Conservation (phyloP, 2,329 filamentous ascomycete species). For the Colletotrichum paranaense region DNA sequence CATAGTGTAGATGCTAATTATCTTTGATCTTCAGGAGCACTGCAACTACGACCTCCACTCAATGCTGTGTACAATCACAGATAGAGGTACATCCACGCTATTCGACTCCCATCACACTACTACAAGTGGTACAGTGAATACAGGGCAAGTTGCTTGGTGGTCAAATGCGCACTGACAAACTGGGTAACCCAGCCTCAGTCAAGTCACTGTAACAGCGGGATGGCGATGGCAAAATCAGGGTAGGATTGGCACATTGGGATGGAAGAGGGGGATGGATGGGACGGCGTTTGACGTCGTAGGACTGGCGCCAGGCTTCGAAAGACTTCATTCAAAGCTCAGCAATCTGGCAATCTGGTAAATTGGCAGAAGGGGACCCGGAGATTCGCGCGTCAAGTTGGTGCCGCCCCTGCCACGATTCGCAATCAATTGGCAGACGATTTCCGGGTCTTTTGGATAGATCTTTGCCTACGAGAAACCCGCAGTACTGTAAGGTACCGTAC, state of each 20-base stretch:
- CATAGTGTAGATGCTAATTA: conserved; percentile 16
- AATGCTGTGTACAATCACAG: not conserved
- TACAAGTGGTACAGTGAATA: not conserved
- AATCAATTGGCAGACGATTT: not conserved
- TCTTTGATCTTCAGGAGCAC: conserved; percentile 20
- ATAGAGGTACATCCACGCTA: not conserved
- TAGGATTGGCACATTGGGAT: conserved; percentile 10
- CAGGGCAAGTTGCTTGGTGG: not conserved
- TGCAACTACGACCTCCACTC: conserved; percentile 3
- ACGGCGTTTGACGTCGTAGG: not conserved
- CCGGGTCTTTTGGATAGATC: not conserved
- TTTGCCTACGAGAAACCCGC: not conserved
- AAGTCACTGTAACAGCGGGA: conserved; percentile 11
- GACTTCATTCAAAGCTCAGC: not conserved
- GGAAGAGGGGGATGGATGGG: not conserved
- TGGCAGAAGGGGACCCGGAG: conserved; percentile 17
- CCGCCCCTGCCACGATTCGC: not conserved
- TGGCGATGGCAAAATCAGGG: conserved; percentile 16
- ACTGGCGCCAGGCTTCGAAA: not conserved
- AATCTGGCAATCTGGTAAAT: conserved; percentile 11
- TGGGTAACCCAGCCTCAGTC: not conserved
- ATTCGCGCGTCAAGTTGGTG: conserved; percentile 20
- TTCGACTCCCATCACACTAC: not conserved
- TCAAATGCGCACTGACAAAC: not conserved
- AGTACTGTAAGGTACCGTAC: too few relatives aligned